Conservation (phyloP, 1,139 yeast genomes). For the Barnettozyma hawaiiensis region DNA sequence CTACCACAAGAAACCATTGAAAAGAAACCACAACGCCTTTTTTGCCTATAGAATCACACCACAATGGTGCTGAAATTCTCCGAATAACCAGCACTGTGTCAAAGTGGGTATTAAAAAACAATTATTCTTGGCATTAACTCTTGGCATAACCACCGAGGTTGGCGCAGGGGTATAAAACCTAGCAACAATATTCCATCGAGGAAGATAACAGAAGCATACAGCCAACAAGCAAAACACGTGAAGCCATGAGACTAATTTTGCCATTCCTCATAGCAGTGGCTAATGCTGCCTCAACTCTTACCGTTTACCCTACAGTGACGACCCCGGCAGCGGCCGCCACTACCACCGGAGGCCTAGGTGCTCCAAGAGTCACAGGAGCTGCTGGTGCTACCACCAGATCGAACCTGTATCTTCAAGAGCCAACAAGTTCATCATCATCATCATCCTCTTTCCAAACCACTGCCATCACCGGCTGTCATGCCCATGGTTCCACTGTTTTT, state of each 20-base stretch:
- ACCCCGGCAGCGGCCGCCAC: background rate
- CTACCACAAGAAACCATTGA: background rate
- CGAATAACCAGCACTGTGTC: constrained; percentile 2
- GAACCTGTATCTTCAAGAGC: background rate
- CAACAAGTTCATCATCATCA: too few species aligned
- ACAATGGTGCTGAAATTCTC: too few species aligned
- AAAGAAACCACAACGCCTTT: too few species aligned
- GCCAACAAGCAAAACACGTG: background rate
- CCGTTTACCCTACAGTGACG: background rate
- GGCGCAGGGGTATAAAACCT: background rate
- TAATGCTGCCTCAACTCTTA: background rate
- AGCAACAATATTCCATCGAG: background rate
- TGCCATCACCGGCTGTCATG: constrained; percentile 19
- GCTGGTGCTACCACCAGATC: background rate
- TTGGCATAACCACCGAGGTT: constrained; percentile 2
- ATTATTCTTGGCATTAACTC: background rate
- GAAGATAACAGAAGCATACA: background rate
- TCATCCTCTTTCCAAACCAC: constrained; percentile 9
- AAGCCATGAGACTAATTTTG: background rate
- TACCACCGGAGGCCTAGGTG: too few species aligned
- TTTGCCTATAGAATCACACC: too few species aligned
- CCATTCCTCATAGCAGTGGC: background rate
- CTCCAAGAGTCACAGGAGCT: too few species aligned
- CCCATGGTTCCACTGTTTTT: constrained; percentile 12
- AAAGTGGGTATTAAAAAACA: background rate